Percentiles rank a stretch among this genome's conserved stretches.
phyloP scores from a whole-genome alignment of 2,329 filamentous ascomycete species.

The Myriosclerotinia duriaeana region DNA sequence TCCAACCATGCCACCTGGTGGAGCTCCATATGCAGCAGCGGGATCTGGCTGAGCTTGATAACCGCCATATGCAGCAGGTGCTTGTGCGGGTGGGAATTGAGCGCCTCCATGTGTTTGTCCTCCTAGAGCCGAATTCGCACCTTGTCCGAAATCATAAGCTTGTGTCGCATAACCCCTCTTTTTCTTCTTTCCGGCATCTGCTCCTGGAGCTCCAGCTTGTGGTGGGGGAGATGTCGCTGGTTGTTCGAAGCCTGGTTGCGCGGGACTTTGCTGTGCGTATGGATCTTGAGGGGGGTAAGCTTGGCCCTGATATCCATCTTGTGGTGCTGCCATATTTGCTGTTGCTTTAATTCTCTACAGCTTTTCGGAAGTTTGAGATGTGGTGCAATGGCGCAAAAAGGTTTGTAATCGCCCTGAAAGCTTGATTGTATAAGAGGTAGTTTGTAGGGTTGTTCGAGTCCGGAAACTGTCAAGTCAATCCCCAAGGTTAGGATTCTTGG shows the following conservation, averaged over 20 bases:
- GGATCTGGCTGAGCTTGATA: constrained; percentile 36
- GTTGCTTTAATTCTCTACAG: constrained; percentile 10
- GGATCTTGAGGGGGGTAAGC: constrained; percentile 46
- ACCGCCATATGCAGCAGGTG: constrained; percentile 43
- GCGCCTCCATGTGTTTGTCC: constrained; percentile 63
- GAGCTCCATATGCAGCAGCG: constrained; percentile 37
- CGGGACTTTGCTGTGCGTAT: constrained; percentile 46
- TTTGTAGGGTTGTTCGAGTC: no score
- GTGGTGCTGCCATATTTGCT: constrained; percentile 50
- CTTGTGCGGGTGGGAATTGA: constrained; percentile 45
- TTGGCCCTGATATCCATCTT: constrained; percentile 51
- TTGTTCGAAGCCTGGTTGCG: constrained; percentile 40
- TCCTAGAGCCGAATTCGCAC: constrained; percentile 72
- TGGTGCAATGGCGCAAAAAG: constrained; percentile 21
- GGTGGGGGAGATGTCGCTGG: constrained; percentile 35
- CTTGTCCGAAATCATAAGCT: constrained; percentile 87
- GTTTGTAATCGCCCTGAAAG: constrained; percentile 22
- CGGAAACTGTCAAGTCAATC: constrained; percentile 21
- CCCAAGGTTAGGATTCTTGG: constrained; percentile 23
- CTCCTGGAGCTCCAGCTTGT: constrained; percentile 41
- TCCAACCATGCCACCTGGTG: constrained; percentile 39
- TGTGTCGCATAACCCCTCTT: constrained; percentile 93
- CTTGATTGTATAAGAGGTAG: no score
- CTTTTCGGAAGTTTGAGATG: constrained; percentile 2
- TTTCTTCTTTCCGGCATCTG: constrained; percentile 68